These are phyloP conservation scores for Cadophora malorum DNA, from an alignment of 2,329 filamentous ascomycete species.

Conservation along the genomic window DNA sequence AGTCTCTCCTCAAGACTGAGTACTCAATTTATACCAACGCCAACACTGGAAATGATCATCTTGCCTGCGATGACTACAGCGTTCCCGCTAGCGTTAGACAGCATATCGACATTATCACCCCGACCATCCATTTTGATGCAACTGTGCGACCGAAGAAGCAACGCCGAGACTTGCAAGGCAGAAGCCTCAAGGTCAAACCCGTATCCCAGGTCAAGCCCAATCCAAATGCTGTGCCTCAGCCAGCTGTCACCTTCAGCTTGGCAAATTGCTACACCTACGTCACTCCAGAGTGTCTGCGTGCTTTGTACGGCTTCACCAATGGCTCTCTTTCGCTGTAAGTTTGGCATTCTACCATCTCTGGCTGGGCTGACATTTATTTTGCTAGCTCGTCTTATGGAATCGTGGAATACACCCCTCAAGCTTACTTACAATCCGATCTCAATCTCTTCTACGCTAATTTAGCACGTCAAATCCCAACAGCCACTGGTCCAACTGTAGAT, in stretches of 20 bases:
- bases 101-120: constrained; percentile 31
- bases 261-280: constrained; percentile 33
- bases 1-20: constrained; percentile 58
- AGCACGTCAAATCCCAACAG: too few species aligned
- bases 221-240: constrained; percentile 24
- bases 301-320: constrained; percentile 45
- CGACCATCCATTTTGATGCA: constrained; percentile 30
- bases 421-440: too few species aligned
- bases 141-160: constrained; percentile 29
- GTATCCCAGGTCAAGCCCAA: constrained; percentile 31
- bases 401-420: too few species aligned
- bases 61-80: constrained; percentile 31
- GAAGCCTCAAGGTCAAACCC: constrained; percentile 47
- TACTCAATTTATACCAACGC: constrained; percentile 45
- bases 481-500: too few species aligned
- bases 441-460: too few species aligned
- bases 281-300: constrained; percentile 32
- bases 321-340: constrained; percentile 19
- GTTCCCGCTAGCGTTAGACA: constrained; percentile 23
- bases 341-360: background rate
- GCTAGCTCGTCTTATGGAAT: background rate
- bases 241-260: too few species aligned
- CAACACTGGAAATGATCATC: constrained; percentile 33
- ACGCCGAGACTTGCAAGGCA: constrained; percentile 23
- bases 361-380: background rate